phyloP scores from a whole-genome alignment of 768 basidiomycete genomes.

The Boletus barrowsii region DNA sequence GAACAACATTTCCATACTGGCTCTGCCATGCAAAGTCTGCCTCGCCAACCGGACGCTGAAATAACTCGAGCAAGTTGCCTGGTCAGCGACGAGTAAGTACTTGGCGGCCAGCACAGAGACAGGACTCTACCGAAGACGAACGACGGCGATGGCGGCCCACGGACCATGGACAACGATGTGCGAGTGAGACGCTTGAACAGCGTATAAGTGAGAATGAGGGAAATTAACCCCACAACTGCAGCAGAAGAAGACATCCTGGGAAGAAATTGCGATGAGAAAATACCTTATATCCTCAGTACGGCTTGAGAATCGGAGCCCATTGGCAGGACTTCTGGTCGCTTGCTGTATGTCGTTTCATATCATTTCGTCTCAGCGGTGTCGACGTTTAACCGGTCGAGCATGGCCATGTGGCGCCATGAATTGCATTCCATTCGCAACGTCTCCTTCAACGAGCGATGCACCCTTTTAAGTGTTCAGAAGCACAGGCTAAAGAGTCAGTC shows the following conservation, averaged over 20 bases:
- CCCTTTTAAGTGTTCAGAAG: too few species aligned
- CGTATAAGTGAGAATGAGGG: not conserved
- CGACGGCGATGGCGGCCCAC: constrained; percentile 13
- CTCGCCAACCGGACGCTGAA: constrained; percentile 24
- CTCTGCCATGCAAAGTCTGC: constrained; percentile 30
- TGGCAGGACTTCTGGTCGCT: too few species aligned
- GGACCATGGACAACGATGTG: constrained; percentile 11
- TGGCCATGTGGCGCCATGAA: too few species aligned
- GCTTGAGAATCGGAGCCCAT: too few species aligned
- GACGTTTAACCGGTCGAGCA: too few species aligned
- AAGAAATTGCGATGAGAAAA: too few species aligned
- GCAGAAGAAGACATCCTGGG: constrained; percentile 1
- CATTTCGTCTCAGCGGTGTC: too few species aligned
- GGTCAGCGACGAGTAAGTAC: not conserved
- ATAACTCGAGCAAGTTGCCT: constrained; percentile 29
- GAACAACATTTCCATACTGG: constrained; percentile 26
- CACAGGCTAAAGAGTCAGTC: too few species aligned
- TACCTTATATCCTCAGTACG: too few species aligned
- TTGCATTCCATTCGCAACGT: too few species aligned
- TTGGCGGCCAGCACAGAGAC: constrained; percentile 5
- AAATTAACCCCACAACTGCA: not conserved
- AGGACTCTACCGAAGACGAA: constrained; percentile 12
- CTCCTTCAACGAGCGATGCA: too few species aligned
- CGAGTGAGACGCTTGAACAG: not conserved
- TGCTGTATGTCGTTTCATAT: too few species aligned